These are phyloP conservation scores for Royoungia palumana DNA, from an alignment of 768 basidiomycete species.

Conservation along the genomic window DNA sequence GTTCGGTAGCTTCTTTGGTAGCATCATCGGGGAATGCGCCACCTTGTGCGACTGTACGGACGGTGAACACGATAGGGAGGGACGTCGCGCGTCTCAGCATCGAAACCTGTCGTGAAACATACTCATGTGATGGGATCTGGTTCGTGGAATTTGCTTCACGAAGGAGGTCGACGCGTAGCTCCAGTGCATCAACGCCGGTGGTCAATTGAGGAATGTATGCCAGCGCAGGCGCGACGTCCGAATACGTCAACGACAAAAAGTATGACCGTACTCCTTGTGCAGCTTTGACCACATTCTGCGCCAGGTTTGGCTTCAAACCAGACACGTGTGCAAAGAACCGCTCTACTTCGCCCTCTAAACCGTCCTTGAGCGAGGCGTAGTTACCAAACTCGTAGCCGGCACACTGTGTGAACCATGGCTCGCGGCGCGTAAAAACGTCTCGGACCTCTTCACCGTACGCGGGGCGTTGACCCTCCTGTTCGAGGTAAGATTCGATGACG, in stretches of 20 bases:
- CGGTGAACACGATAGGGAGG: slow-evolving; percentile 90
- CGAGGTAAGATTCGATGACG: slow-evolving; percentile 80
- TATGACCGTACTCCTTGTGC: slow-evolving; percentile 63
- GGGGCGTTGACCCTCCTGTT: slow-evolving; percentile 72
- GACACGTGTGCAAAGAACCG: slow-evolving; percentile 91
- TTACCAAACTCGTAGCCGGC: slow-evolving; percentile 84
- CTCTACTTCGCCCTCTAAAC: slow-evolving; percentile 52
- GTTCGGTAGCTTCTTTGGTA: slow-evolving; percentile 66
- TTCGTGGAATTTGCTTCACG: slow-evolving; percentile 47
- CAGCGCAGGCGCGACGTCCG: slow-evolving; percentile 73
- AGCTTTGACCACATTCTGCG: slow-evolving; percentile 42
- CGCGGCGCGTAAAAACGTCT: slow-evolving; percentile 81
- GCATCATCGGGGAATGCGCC: slow-evolving; percentile 85
- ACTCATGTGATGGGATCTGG: slow-evolving; percentile 61
- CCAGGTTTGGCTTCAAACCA: slow-evolving; percentile 63
- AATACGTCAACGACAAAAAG: slow-evolving; percentile 91
- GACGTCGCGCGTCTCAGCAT: slow-evolving; percentile 70
- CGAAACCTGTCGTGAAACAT: slow-evolving; percentile 79
- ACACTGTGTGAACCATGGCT: slow-evolving; percentile 84
- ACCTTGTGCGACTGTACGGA: slow-evolving; percentile 84
- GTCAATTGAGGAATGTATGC: slow-evolving; percentile 67
- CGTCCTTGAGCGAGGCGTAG: slow-evolving; percentile 43
- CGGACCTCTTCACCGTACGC: slow-evolving; percentile 83
- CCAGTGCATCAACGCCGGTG: slow-evolving; percentile 86
- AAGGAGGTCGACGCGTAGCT: slow-evolving; percentile 91